phyloP scores from a whole-genome alignment of 2,329 filamentous ascomycete genomes.

The Ceratocystis harringtonii region DNA sequence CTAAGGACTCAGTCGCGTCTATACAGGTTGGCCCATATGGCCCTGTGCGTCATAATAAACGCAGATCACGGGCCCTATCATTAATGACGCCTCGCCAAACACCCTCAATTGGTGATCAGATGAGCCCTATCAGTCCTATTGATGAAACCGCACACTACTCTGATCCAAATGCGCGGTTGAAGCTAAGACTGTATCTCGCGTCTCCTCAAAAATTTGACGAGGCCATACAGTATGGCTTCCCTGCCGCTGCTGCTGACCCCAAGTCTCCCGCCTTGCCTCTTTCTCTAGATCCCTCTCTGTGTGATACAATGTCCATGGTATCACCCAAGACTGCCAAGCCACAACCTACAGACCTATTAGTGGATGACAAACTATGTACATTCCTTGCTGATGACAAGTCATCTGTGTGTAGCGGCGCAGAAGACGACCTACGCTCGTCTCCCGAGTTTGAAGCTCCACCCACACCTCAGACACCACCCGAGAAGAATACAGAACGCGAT shows the following conservation, averaged over 20 bases:
- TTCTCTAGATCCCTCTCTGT: constrained; percentile 3
- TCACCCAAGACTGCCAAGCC: constrained; percentile 20
- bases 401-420: constrained; percentile 33
- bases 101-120: constrained; percentile 4
- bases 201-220: constrained; percentile 94
- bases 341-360: background rate
- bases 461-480: constrained; percentile 32
- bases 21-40: constrained; percentile 22
- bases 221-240: constrained; percentile 85
- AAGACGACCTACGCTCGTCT: constrained; percentile 35
- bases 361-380: constrained; percentile 15
- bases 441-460: constrained; percentile 45
- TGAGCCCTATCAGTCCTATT: constrained; percentile 27
- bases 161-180: constrained; percentile 74
- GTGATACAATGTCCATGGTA: constrained; percentile 10
- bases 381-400: constrained; percentile 31
- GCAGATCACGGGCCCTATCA: constrained; percentile 41
- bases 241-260: constrained; percentile 33
- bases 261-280: constrained; percentile 18
- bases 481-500: background rate
- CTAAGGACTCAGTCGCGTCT: constrained; percentile 27
- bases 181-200: constrained; percentile 70
- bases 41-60: constrained; percentile 27
- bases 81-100: constrained; percentile 33
- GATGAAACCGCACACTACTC: constrained; percentile 76